Evolutionary conservation across 805 yeast species (phyloP).

Genomic region (Lipomyces chichibuensis): DNA sequence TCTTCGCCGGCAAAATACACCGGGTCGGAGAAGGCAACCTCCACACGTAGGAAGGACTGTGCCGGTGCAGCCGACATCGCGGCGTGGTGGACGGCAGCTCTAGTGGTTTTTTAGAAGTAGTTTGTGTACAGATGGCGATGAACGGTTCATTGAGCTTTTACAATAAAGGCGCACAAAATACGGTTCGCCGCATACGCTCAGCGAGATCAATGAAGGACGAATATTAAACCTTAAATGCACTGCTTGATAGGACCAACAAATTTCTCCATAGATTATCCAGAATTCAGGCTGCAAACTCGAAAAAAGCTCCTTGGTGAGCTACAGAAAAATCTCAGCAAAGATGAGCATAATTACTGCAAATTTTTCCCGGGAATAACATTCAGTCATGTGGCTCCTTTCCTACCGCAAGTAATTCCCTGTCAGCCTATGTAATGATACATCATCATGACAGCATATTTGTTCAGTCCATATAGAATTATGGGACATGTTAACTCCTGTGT

Average conservation of each 20-base stretch:
- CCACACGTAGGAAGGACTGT: constrained; percentile 39
- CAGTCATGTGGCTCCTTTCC: too few relatives aligned
- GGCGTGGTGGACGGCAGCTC: background rate
- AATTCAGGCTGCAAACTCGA: too few relatives aligned
- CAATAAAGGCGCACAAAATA: background rate
- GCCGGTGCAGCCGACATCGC: constrained; percentile 24
- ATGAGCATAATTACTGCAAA: too few relatives aligned
- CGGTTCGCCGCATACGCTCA: background rate
- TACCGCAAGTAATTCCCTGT: too few relatives aligned
- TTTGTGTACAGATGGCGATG: background rate
- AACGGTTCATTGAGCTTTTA: background rate
- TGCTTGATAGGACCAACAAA: background rate
- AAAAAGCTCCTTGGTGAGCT: too few relatives aligned
- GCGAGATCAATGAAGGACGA: background rate
- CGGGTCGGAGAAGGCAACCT: constrained; percentile 46
- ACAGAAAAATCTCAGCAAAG: too few relatives aligned
- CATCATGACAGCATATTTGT: too few relatives aligned
- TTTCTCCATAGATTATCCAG: too few relatives aligned
- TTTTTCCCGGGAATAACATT: too few relatives aligned
- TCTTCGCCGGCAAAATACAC: constrained; percentile 48
- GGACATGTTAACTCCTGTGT: too few relatives aligned
- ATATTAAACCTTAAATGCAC: background rate
- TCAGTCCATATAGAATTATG: too few relatives aligned
- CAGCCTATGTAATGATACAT: too few relatives aligned
- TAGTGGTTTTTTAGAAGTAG: background rate